Conservation (phyloP, 345 rosid species). For the Corchorus capsularis region DNA sequence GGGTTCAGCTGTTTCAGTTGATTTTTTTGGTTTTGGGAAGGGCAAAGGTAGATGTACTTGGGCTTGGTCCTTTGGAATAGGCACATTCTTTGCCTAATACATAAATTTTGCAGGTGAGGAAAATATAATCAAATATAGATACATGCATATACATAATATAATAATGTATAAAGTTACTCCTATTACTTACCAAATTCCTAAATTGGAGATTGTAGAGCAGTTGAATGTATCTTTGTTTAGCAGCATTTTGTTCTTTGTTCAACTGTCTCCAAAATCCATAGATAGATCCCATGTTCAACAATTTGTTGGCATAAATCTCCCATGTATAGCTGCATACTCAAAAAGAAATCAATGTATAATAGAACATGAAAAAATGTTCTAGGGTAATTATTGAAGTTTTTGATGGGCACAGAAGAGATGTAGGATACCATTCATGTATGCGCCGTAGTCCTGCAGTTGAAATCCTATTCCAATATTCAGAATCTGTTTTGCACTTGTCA, state of each 20-base stretch:
- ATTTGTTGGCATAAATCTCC: conserved; percentile 72
- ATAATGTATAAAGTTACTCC: background rate
- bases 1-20: conserved; percentile 2
- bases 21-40: conserved; percentile 17
- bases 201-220: conserved; percentile 71
- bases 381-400: background rate
- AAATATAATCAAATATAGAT: background rate
- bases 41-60: conserved; percentile 19
- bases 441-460: conserved; percentile 70
- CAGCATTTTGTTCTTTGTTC: conserved; percentile 71
- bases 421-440: conserved; percentile 71
- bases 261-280: conserved; percentile 84
- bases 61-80: conserved; percentile 47
- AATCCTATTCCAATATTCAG: conserved; percentile 58
- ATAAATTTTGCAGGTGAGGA: conserved; percentile 13
- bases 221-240: conserved; percentile 75
- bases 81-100: conserved; percentile 56
- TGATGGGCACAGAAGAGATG: background rate
- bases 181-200: conserved; percentile 62
- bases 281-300: conserved; percentile 79
- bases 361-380: background rate
- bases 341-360: no score
- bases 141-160: background rate
- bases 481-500: conserved; percentile 58
- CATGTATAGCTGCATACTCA: conserved; percentile 74